These are phyloP conservation scores for Populus hybrid DNA, from an alignment of 441 rosid genomes.

Conservation along the genomic window DNA sequence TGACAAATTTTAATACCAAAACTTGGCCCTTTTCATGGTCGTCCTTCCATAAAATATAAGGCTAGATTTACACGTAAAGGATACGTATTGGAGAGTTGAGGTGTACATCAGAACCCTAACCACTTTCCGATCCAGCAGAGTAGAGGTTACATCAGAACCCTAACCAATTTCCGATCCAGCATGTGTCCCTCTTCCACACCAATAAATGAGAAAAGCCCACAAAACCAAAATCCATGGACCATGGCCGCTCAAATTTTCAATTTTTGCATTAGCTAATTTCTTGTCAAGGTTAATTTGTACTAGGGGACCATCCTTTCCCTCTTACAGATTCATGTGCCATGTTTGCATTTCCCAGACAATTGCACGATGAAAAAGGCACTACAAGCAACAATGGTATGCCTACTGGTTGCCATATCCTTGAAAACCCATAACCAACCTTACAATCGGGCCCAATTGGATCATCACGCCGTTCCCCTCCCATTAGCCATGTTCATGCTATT, in stretches of 20 bases:
- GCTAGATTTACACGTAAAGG: neutral
- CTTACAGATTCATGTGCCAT: conserved; percentile 29
- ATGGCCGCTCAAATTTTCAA: conserved; percentile 11
- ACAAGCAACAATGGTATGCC: neutral
- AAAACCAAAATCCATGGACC: conserved; percentile 5
- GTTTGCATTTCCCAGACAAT: conserved; percentile 25
- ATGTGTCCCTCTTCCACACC: neutral
- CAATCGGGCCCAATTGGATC: conserved; percentile 15
- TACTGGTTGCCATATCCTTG: neutral
- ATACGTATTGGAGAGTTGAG: neutral
- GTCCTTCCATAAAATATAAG: neutral
- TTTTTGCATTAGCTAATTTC: neutral
- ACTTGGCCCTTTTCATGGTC: neutral
- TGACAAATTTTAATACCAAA: neutral
- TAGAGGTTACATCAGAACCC: neutral
- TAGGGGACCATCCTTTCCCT: conserved; percentile 18
- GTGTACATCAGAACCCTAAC: neutral
- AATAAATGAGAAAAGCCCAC: conserved; percentile 4
- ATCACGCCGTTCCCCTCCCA: conserved; percentile 6
- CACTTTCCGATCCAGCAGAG: too few species aligned
- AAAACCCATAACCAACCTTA: conserved; percentile 1
- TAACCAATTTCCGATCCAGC: neutral
- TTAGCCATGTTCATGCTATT: conserved; percentile 15
- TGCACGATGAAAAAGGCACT: conserved; percentile 12
- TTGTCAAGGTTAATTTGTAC: too few species aligned